phyloP scores from a whole-genome alignment of 164 flowering plant genomes.

The Stephania cephalantha region DNA sequence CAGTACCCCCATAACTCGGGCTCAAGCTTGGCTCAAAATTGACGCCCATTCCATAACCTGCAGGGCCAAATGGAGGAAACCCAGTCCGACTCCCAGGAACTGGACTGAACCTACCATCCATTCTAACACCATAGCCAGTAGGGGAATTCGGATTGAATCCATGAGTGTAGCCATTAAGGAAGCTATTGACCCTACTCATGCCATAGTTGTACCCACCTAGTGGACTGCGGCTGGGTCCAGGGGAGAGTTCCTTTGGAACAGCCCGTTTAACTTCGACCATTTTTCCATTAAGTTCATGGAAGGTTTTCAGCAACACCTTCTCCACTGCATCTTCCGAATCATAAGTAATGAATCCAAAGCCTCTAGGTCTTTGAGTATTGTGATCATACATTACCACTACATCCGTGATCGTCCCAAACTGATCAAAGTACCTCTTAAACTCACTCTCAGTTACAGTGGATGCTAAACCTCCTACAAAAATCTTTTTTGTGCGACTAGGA shows the following conservation, averaged over 20 bases:
- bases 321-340: slow-evolving; percentile 90
- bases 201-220: slow-evolving; percentile 46
- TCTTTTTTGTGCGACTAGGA: slow-evolving; percentile 70
- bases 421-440: slow-evolving; percentile 82
- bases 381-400: slow-evolving; percentile 95
- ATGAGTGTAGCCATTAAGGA: slow-evolving; percentile 51
- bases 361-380: slow-evolving; percentile 88
- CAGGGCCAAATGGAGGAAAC: slow-evolving; percentile 45
- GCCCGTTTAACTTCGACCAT: slow-evolving; percentile 93
- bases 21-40: slow-evolving; percentile 55
- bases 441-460: slow-evolving; percentile 79
- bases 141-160: slow-evolving; percentile 47
- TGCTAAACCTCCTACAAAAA: slow-evolving; percentile 89
- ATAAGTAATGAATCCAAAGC: slow-evolving; percentile 86
- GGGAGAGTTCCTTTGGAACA: slow-evolving; percentile 78
- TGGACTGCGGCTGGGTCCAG: slow-evolving; percentile 53
- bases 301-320: slow-evolving; percentile 57
- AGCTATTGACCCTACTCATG: slow-evolving; percentile 46
- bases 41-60: slow-evolving; percentile 44
- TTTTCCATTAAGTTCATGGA: slow-evolving; percentile 83
- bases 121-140: slow-evolving; percentile 55
- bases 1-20: slow-evolving; percentile 38
- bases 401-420: slow-evolving; percentile 78
- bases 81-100: slow-evolving; percentile 52
- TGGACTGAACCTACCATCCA: slow-evolving; percentile 72